Percentiles rank a stretch among this genome's conserved stretches.
Evolutionary conservation across 148 eudicot genomes (phyloP).

Genomic region (Vaccinium myrtillus): DNA sequence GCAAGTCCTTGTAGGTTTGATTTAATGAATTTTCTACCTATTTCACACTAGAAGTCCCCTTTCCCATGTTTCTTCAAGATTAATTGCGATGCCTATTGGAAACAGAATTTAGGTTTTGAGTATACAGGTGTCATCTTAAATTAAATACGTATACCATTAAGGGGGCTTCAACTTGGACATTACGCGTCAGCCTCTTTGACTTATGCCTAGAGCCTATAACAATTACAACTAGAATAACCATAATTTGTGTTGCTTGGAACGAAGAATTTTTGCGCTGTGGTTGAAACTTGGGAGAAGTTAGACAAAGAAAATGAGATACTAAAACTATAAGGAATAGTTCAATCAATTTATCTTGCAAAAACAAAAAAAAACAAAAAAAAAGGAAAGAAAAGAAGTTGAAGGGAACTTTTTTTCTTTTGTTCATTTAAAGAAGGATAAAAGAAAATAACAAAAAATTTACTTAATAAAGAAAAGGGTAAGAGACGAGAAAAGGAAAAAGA

Average conservation of each 20-base stretch:
- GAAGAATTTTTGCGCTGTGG: neutral
- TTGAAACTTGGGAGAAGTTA: too few relatives aligned
- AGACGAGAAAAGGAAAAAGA: neutral
- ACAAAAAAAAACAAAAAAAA: neutral
- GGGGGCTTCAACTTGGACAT: too few relatives aligned
- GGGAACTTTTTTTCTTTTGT: neutral
- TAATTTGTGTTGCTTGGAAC: too few relatives aligned
- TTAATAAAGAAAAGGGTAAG: too few relatives aligned
- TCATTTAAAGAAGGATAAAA: neutral
- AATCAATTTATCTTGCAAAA: neutral
- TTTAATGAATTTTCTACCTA: too few relatives aligned
- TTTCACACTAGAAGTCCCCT: too few relatives aligned
- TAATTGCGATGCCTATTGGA: too few relatives aligned
- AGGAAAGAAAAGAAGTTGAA: neutral
- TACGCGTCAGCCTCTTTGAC: neutral
- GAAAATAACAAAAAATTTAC: neutral
- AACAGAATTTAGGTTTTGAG: too few relatives aligned
- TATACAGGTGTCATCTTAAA: too few relatives aligned
- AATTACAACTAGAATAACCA: neutral
- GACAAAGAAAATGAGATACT: neutral
- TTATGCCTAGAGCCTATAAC: neutral
- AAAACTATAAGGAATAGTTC: neutral
- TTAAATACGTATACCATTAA: too few relatives aligned
- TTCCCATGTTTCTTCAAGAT: too few relatives aligned
- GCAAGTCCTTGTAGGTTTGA: too few relatives aligned